Evolutionary conservation across 345 rosid genomes (phyloP).

Genomic region (Acer campestre): DNA sequence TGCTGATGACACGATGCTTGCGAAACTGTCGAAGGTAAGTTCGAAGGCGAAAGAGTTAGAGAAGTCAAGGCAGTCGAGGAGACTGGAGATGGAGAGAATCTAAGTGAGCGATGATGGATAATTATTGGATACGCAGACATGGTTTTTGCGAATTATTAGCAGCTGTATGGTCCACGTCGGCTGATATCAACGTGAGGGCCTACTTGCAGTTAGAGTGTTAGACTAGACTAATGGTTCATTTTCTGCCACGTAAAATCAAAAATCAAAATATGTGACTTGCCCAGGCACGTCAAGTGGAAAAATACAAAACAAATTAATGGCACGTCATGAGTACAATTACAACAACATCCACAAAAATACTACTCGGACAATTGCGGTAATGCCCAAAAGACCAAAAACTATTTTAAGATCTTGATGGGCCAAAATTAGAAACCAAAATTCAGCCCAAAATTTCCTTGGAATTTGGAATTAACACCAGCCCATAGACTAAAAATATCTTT

Average conservation of each 20-base stretch:
- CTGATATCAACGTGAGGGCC: constrained; percentile 17
- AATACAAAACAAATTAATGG: too few species aligned
- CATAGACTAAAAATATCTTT: too few species aligned
- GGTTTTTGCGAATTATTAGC: neutral
- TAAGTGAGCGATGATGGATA: neutral
- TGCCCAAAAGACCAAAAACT: too few species aligned
- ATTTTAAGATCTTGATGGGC: too few species aligned
- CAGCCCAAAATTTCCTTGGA: too few species aligned
- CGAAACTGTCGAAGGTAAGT: constrained; percentile 14
- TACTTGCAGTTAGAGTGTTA: neutral
- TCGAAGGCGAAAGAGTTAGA: constrained; percentile 35
- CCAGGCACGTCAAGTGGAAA: too few species aligned
- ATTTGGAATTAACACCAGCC: too few species aligned
- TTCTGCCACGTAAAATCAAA: constrained; percentile 30
- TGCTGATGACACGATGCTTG: constrained; percentile 6
- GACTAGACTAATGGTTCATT: constrained; percentile 1
- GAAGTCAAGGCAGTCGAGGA: constrained; percentile 43
- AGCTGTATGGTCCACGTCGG: constrained; percentile 23
- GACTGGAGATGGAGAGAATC: neutral
- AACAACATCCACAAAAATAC: too few species aligned
- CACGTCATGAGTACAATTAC: too few species aligned
- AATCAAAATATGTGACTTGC: too few species aligned
- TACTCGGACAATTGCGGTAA: too few species aligned
- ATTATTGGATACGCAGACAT: neutral
- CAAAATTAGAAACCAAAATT: too few species aligned